Conservation (phyloP, 2,329 filamentous ascomycete species). For the Graphilbum fragrans region DNA sequence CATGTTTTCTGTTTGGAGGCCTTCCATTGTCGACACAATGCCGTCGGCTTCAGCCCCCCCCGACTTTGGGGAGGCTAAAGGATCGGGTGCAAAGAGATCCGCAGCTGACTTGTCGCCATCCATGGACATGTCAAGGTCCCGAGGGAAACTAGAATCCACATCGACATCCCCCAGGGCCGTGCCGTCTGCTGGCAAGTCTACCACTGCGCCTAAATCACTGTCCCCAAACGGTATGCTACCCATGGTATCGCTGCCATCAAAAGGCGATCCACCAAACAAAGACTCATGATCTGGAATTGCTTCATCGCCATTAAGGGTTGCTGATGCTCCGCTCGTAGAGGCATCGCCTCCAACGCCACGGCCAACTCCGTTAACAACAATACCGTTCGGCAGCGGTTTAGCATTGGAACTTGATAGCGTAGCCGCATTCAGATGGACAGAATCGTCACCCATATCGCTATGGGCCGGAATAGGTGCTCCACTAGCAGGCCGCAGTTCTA, state of each 20-base stretch:
- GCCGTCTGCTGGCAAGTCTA: constrained; percentile 40
- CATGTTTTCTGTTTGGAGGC: too few species aligned
- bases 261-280: constrained; percentile 80
- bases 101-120: constrained; percentile 24
- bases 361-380: constrained; percentile 27
- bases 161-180: constrained; percentile 16
- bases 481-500: constrained; percentile 73
- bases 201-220: constrained; percentile 50
- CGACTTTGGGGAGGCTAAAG: too few species aligned
- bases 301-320: constrained; percentile 19
- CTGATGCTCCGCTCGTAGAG: constrained; percentile 19
- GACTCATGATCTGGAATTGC: constrained; percentile 58
- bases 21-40: too few species aligned
- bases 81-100: constrained; percentile 12
- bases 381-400: constrained; percentile 43
- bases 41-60: too few species aligned
- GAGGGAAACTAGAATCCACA: constrained; percentile 4
- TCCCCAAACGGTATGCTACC: constrained; percentile 56
- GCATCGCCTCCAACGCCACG: constrained; percentile 16
- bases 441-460: constrained; percentile 47
- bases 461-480: constrained; percentile 58
- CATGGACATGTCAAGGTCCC: constrained; percentile 23
- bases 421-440: constrained; percentile 47
- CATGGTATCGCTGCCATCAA: constrained; percentile 61
- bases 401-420: constrained; percentile 70